Base-by-base conservation (phyloP, 108 stramenopile genomes). In the Fistulifera pelliculosa region DNA sequence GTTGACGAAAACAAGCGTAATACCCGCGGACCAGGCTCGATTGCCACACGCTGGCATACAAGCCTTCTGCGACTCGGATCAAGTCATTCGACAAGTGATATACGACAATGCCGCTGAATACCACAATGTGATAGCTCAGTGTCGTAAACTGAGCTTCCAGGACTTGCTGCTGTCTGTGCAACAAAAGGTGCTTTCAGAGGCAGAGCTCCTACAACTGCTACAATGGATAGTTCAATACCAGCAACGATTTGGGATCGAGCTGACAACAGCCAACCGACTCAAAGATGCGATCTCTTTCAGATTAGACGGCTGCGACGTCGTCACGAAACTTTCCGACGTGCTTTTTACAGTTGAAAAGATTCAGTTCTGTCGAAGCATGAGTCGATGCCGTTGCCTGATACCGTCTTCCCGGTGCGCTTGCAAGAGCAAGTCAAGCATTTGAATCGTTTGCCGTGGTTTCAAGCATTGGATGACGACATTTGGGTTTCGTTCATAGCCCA, bases 71-170 rank as follows among this genome's bases (percentile, higher is more conserved):
- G 49, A 54, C 17, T 35, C 31, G 8, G 47, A 54, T n/a, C 39
- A 42, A 43, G 68, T 80, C 19, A 42, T 78, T 31, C 74, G 76
- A 27, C 49, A 45, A 8, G 54, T 66, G 27, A 50, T 75, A 5
- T 75, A 59, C 45, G 62, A 77, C 15, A 84, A 81, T 58, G 80
- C 82, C n/a, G 50, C 56, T 56, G 82, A 88, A 47, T 88, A 88
- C 49, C 83, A 89, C 49, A 64, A 71, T 50, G 65, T 83, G 5
- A 71, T 89, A 52, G 83, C 83, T 18, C 62, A 59, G 19, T 73
- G 70, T 56, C 76, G 65, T 26, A 54, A 41, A 23, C 41, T 89
- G 40, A 52, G 35, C 1, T 56, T 89, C 2, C 48, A 69, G 21
- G 87, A 84, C 66, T 54, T 84, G 49, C 48, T 64, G 14, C 47